Evolutionary conservation across 805 yeast genomes (phyloP).

Genomic region (Suhomyces pyralidae): DNA sequence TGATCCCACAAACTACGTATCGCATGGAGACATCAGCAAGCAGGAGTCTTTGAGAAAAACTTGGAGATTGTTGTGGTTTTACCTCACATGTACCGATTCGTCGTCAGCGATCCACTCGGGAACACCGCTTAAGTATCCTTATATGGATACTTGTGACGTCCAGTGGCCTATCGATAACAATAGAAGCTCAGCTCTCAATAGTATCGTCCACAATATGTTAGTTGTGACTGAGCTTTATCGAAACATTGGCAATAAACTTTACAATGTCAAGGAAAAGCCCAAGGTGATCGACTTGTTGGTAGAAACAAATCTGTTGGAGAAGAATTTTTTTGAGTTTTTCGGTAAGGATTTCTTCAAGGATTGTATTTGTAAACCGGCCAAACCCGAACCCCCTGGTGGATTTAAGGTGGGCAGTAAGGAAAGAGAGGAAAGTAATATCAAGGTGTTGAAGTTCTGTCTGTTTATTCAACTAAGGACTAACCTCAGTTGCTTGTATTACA

Average conservation of each 20-base stretch:
- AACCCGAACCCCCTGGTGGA: slow-evolving; percentile 10
- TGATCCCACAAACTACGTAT: slow-evolving; percentile 32
- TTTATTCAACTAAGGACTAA: slow-evolving; percentile 39
- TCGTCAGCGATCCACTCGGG: slow-evolving; percentile 32
- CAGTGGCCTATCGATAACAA: slow-evolving; percentile 20
- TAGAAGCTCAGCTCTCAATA: slow-evolving; percentile 13
- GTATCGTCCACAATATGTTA: slow-evolving; percentile 9
- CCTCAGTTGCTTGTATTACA: slow-evolving; percentile 38
- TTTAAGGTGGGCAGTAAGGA: slow-evolving; percentile 18
- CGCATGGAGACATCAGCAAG: slow-evolving; percentile 30
- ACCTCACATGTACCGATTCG: slow-evolving; percentile 30
- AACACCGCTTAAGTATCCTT: slow-evolving; percentile 24
- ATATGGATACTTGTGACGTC: slow-evolving; percentile 32
- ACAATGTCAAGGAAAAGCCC: slow-evolving; percentile 28
- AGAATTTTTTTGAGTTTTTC: slow-evolving; percentile 31
- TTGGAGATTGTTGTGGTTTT: slow-evolving; percentile 40
- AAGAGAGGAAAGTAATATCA: slow-evolving; percentile 28
- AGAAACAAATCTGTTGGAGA: slow-evolving; percentile 37
- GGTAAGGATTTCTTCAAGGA: slow-evolving; percentile 43
- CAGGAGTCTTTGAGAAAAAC: slow-evolving; percentile 21
- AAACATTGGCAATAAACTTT: slow-evolving; percentile 23
- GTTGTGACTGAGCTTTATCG: slow-evolving; percentile 28
- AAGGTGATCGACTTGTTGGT: slow-evolving; percentile 32
- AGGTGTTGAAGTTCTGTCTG: slow-evolving; percentile 33
- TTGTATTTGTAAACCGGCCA: slow-evolving; percentile 33